Percentiles rank a stretch among this genome's conserved stretches.
Conservation (phyloP, 78 protist genomes). For the Dictyostelium intermedium region DNA sequence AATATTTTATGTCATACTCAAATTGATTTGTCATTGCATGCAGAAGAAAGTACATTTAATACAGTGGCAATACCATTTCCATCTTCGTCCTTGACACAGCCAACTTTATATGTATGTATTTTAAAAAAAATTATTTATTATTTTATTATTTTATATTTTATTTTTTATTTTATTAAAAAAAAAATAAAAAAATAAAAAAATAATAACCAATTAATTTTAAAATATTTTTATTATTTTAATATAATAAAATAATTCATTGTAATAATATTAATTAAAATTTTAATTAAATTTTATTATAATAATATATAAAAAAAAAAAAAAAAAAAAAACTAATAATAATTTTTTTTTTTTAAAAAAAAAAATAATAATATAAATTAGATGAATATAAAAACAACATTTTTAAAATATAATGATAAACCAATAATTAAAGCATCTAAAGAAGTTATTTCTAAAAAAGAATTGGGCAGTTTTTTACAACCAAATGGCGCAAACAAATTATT, state of each 20-base stretch:
- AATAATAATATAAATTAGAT: not conserved
- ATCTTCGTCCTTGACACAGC: conserved; percentile 37
- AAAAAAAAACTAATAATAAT: not conserved
- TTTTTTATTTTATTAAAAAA: too few relatives aligned
- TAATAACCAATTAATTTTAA: not conserved
- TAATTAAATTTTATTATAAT: not conserved
- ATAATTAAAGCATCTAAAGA: conserved; percentile 11
- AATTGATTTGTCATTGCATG: conserved; percentile 59
- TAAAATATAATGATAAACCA: conserved; percentile 44
- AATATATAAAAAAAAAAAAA: not conserved
- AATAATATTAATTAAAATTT: not conserved
- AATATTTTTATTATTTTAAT: not conserved
- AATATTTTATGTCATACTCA: not conserved
- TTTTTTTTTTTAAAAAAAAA: not conserved
- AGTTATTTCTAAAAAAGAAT: conserved; percentile 2
- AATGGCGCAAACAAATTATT: conserved; percentile 44
- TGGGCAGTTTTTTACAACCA: not conserved
- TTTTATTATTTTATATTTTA: not conserved
- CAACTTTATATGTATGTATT: conserved; percentile 37
- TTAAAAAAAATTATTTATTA: not conserved
- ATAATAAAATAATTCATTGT: not conserved
- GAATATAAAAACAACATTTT: conserved; percentile 30
- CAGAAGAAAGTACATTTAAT: conserved; percentile 22
- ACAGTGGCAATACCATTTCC: conserved; percentile 40
- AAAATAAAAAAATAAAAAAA: too few relatives aligned